phyloP scores from a whole-genome alignment of 2,329 filamentous ascomycete genomes.

The Epichloe bromicola region DNA sequence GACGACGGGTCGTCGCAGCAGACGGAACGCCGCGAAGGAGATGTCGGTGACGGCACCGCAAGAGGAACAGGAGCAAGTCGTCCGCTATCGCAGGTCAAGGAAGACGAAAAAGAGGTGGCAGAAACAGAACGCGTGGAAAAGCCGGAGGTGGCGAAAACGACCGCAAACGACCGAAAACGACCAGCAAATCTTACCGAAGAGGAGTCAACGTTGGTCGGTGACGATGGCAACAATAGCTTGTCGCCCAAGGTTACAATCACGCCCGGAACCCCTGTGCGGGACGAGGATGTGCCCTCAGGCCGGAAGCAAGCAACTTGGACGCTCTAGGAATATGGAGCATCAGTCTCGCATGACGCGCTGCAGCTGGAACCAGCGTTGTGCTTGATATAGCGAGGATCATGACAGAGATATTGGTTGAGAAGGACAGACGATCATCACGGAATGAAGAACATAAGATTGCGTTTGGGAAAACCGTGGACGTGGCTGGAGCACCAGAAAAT shows the following conservation, averaged over 20 bases:
- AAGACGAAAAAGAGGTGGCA: conserved; percentile 23
- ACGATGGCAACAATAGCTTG: neutral
- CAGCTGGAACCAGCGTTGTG: neutral
- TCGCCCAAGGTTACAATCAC: conserved; percentile 6
- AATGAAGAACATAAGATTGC: neutral
- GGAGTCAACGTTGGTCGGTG: conserved; percentile 5
- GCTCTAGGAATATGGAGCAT: conserved; percentile 23
- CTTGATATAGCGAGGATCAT: neutral
- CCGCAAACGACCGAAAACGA: neutral
- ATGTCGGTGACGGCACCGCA: conserved; percentile 11
- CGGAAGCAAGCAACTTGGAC: conserved; percentile 32
- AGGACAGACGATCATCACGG: neutral
- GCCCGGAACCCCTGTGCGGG: conserved; percentile 29
- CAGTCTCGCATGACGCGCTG: conserved; percentile 22
- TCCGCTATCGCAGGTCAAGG: conserved; percentile 24
- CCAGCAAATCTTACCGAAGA: neutral
- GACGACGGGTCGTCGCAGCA: conserved; percentile 28
- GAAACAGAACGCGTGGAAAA: conserved; percentile 20
- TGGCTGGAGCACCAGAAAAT: neutral
- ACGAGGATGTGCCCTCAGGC: conserved; percentile 17
- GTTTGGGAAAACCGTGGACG: neutral
- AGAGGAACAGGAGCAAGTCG: conserved; percentile 9
- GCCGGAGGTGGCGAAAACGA: neutral
- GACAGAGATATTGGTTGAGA: neutral
- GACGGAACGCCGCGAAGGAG: conserved; percentile 16